A percentile compares a stretch with the other conserved stretches of the same genome.
phyloP scores from a whole-genome alignment of 2,329 filamentous ascomycete species.

The Aspergillus sergii region DNA sequence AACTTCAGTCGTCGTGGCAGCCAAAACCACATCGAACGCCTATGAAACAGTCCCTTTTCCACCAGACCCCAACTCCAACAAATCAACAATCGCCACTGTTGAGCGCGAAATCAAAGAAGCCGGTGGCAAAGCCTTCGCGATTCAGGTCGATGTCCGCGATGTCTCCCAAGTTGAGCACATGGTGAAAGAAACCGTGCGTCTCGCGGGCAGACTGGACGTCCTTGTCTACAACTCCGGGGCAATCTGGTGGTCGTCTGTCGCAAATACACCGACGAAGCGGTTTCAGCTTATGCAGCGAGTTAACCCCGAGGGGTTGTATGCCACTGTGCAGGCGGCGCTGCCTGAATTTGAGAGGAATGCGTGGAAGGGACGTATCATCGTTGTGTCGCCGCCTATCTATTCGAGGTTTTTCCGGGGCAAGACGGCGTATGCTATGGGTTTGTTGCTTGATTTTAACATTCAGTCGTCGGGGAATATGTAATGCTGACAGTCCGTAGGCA shows the following conservation, averaged over 20 bases:
- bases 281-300: constrained; percentile 77
- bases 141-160: constrained; percentile 71
- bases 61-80: constrained; percentile 72
- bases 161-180: constrained; percentile 63
- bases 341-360: constrained; percentile 63
- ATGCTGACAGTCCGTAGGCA: constrained; percentile 49
- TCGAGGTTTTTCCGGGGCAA: constrained; percentile 83
- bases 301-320: constrained; percentile 77
- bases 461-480: neutral
- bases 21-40: constrained; percentile 72
- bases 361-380: constrained; percentile 67
- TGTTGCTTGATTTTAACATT: constrained; percentile 10
- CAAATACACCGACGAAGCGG: constrained; percentile 72
- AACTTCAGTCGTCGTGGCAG: constrained; percentile 69
- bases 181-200: constrained; percentile 60
- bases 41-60: constrained; percentile 62
- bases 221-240: constrained; percentile 83
- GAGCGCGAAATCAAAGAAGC: constrained; percentile 69
- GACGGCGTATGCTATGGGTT: constrained; percentile 74
- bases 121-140: constrained; percentile 65
- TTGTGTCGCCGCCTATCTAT: constrained; percentile 84
- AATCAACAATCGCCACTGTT: constrained; percentile 80
- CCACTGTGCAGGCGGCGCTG: constrained; percentile 66
- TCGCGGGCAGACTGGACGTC: constrained; percentile 68
- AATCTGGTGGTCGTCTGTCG: constrained; percentile 80